phyloP scores from a whole-genome alignment of 176 grass and related monocot genomes.

The Eragrostis nindensis region DNA sequence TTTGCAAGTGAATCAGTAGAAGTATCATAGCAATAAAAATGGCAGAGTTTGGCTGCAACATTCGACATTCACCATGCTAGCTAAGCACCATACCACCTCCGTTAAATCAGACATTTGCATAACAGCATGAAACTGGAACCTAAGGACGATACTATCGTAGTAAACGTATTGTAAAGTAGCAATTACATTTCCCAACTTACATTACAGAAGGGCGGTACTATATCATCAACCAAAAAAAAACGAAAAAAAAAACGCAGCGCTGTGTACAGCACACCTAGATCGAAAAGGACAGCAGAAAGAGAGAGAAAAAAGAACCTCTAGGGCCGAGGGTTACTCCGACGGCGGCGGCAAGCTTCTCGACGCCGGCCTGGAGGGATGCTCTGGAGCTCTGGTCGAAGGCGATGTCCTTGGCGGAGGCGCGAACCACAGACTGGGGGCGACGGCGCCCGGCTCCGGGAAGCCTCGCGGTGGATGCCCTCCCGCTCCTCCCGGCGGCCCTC shows the following conservation, averaged over 20 bases:
- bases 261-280: neutral
- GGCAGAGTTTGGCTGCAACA: neutral
- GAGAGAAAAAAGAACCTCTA: conserved; percentile 51
- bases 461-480: conserved; percentile 1
- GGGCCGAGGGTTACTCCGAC: conserved; percentile 88
- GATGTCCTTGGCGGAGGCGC: conserved; percentile 80
- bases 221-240: too few species aligned
- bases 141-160: neutral
- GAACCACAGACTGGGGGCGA: conserved; percentile 37
- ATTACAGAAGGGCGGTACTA: neutral
- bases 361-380: conserved; percentile 80
- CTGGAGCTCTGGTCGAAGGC: conserved; percentile 84
- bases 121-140: neutral
- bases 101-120: neutral
- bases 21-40: neutral
- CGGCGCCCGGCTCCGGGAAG: conserved; percentile 30
- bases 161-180: neutral
- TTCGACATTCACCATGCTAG: neutral
- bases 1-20: neutral
- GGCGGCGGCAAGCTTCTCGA: conserved; percentile 86
- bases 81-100: neutral
- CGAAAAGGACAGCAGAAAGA: neutral
- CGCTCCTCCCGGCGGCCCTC: neutral
- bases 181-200: neutral
- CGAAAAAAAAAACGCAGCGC: too few species aligned